Base-by-base conservation (phyloP, 768 basidiomycete species). In the Naganishia friedmannii region DNA sequence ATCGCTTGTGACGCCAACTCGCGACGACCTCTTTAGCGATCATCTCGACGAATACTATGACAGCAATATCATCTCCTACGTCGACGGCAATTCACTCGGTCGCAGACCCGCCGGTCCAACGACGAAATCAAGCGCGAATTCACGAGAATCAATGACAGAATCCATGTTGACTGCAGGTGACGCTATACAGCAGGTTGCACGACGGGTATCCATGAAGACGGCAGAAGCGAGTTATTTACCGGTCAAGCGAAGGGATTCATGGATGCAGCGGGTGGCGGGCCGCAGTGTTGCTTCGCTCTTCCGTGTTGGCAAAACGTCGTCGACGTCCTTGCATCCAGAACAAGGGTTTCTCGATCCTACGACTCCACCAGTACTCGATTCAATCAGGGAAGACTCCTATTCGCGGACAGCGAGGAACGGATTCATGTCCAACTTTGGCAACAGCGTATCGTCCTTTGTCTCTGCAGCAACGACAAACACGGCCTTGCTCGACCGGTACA, bases 341-440 rank as follows among this genome's bases (percentile, higher is more conserved):
- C 58, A 70, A 42, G 69, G 69, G 8, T 86, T 93, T 76, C 86
- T 90, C 26, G 92, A 94, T 80, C 92, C 92, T 0, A 87, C 88
- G 65, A 90, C 91, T 3, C 77, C 75, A 23, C 91, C 91, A 37
- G 48, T 28, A 23, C 39, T 58, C 29, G 68, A 28, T 67, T 69
- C 57, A n/a, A 58, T 65, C n/a, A 28, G 51, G 23, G 51, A 60
- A 48, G 39, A 53, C 26, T 39, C 28, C 34, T 32, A 21, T 51
- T 51, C 48, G 12, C 5, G 37, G 1, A 42, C 7, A 9, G 34
- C n/a, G n/a, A n/a, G 32, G n/a, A 56, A 51, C 48, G 21, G 37
- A 37, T 54, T 39, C 45, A 31, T 45, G 56, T 53, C 65, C 58
- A 26, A 60, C 32, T 56, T 53, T 63, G 67, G 45, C 31, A 51